These are phyloP conservation scores for Metarhizium brunneum DNA, from an alignment of 2,329 filamentous ascomycete species.

Conservation along the genomic window DNA sequence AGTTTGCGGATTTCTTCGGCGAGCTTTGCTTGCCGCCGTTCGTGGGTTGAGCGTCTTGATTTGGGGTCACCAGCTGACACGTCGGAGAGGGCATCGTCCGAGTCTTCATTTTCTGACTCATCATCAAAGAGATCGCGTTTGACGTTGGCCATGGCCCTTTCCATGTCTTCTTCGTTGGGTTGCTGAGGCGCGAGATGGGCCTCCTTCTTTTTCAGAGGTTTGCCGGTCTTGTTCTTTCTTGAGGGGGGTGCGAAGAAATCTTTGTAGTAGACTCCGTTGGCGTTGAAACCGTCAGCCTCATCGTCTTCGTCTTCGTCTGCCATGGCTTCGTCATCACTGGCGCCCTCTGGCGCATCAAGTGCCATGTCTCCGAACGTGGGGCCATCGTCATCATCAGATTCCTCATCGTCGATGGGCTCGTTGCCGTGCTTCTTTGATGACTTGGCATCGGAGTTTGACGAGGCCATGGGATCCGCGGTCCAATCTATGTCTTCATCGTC, in stretches of 20 bases:
- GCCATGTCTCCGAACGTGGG: slow-evolving; percentile 78
- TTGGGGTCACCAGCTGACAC: slow-evolving; percentile 60
- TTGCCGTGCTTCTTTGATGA: slow-evolving; percentile 21
- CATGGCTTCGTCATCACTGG: slow-evolving; percentile 52
- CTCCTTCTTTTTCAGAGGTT: slow-evolving; percentile 26
- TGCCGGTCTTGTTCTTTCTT: slow-evolving; percentile 52
- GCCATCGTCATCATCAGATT: slow-evolving; percentile 64
- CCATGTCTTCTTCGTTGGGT: slow-evolving; percentile 57
- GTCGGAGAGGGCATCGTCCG: slow-evolving; percentile 55
- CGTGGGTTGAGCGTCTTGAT: slow-evolving; percentile 73
- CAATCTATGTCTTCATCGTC: slow-evolving; percentile 87
- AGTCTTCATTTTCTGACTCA: slow-evolving; percentile 53
- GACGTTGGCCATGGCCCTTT: slow-evolving; percentile 78
- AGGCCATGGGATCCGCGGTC: slow-evolving; percentile 63
- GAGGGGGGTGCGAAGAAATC: slow-evolving; percentile 90
- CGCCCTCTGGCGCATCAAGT: slow-evolving; percentile 63
- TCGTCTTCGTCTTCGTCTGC: slow-evolving; percentile 33
- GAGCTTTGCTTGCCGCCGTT: slow-evolving; percentile 77
- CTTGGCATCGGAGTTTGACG: slow-evolving; percentile 18
- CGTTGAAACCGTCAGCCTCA: slow-evolving; percentile 57
- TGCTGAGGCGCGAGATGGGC: slow-evolving; percentile 30
- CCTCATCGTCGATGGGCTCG: slow-evolving; percentile 36
- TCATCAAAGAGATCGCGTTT: slow-evolving; percentile 88
- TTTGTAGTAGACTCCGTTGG: slow-evolving; percentile 81
- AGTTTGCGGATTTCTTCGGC: slow-evolving; percentile 85